Evolutionary conservation across 2,329 filamentous ascomycete species (phyloP).

Genomic region (Metarhizium album): DNA sequence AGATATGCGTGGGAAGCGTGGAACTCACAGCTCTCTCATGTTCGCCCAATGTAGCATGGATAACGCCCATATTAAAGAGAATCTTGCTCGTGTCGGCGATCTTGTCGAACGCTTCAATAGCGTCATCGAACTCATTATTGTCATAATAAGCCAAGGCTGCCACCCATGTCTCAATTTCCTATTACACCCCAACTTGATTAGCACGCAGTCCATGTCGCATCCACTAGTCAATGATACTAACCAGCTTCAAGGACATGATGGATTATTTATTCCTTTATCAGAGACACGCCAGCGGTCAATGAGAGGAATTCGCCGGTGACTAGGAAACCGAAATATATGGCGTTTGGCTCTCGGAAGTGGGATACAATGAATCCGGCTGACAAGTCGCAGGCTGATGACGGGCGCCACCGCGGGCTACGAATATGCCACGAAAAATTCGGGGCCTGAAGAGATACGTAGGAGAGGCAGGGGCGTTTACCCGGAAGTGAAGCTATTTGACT

Average conservation of each 20-base stretch:
- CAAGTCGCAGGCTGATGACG: not conserved
- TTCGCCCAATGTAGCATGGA: conserved; percentile 90
- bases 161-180: conserved; percentile 99
- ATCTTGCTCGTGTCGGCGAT: conserved; percentile 97
- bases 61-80: conserved; percentile 95
- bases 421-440: not conserved
- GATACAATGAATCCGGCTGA: too few species aligned
- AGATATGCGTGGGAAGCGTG: not conserved
- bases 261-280: not conserved
- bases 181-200: not conserved
- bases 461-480: not conserved
- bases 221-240: conserved; percentile 21
- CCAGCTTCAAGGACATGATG: conserved; percentile 50
- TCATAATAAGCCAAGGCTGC: conserved; percentile 84
- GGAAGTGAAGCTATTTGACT: too few species aligned
- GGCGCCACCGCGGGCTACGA: not conserved
- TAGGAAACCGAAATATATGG: not conserved
- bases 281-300: conserved; percentile 2
- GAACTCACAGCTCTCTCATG: conserved; percentile 82
- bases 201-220: not conserved
- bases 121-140: conserved; percentile 92
- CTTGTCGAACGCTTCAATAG: conserved; percentile 69
- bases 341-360: not conserved
- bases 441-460: not conserved
- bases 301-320: not conserved